These are phyloP conservation scores for Petrea volubilis DNA, from an alignment of 257 asterid genomes.

Conservation along the genomic window DNA sequence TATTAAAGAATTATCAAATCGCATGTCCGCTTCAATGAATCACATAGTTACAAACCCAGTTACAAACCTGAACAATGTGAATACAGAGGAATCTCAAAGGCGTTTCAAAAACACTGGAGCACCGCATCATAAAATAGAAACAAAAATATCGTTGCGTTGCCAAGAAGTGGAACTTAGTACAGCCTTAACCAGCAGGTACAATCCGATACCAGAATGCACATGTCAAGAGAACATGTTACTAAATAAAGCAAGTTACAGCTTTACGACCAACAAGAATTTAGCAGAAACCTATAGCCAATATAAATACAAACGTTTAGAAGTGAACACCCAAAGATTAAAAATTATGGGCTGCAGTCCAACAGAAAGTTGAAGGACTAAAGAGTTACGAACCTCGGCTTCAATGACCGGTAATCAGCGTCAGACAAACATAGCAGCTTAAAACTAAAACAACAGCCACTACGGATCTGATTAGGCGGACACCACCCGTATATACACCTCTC, in stretches of 20 bases:
- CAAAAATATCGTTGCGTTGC: no score
- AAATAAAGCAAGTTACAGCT: not conserved
- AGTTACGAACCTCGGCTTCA: not conserved
- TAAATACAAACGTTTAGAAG: not conserved
- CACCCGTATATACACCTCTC: slow-evolving; percentile 15
- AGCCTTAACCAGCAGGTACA: no score
- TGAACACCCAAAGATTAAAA: not conserved
- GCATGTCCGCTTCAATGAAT: no score
- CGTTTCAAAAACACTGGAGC: no score
- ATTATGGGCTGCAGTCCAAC: not conserved
- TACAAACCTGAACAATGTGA: no score
- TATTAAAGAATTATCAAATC: no score
- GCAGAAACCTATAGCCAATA: not conserved
- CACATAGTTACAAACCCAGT: no score
- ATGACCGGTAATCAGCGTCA: not conserved
- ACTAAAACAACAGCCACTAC: slow-evolving; percentile 22
- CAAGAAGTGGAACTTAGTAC: no score
- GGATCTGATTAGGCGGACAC: not conserved
- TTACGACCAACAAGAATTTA: not conserved
- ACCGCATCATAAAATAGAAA: no score
- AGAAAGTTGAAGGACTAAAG: not conserved
- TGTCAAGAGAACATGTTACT: not conserved
- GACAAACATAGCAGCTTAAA: slow-evolving; percentile 9
- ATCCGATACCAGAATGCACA: not conserved
- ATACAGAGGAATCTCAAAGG: no score